Evolutionary conservation across 805 yeast species (phyloP).

Genomic region (Pichia scutulata): DNA sequence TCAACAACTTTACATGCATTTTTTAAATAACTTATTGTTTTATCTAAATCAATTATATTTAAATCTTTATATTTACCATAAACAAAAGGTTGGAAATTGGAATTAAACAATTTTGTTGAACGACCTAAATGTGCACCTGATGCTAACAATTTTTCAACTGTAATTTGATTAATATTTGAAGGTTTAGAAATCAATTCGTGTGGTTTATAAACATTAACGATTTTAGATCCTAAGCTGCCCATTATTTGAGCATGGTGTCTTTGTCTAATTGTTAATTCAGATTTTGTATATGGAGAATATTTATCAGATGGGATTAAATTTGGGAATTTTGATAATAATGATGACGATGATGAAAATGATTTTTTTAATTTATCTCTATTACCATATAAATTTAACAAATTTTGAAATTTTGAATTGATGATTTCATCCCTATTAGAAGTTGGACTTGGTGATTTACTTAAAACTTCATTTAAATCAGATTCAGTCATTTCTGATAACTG

Average conservation of each 20-base stretch:
- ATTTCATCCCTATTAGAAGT: slow-evolving; percentile 24
- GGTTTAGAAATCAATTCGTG: slow-evolving; percentile 60
- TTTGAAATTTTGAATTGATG: slow-evolving; percentile 20
- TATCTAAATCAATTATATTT: slow-evolving; percentile 83
- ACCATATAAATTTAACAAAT: slow-evolving; percentile 22
- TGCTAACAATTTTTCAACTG: slow-evolving; percentile 68
- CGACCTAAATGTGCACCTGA: slow-evolving; percentile 96
- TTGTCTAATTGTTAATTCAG: slow-evolving; percentile 72
- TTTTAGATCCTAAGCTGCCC: slow-evolving; percentile 55
- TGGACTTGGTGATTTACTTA: slow-evolving; percentile 22
- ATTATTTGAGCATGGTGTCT: slow-evolving; percentile 48
- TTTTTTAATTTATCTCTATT: slow-evolving; percentile 18
- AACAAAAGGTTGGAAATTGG: slow-evolving; percentile 76
- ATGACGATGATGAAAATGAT: slow-evolving; percentile 18
- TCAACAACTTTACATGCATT: slow-evolving; percentile 81
- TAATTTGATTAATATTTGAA: slow-evolving; percentile 43
- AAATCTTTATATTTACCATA: slow-evolving; percentile 88
- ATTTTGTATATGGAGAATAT: slow-evolving; percentile 61
- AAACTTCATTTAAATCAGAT: slow-evolving; percentile 21
- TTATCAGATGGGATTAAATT: slow-evolving; percentile 52
- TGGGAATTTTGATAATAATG: slow-evolving; percentile 40
- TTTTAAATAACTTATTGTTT: slow-evolving; percentile 66
- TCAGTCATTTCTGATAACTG: slow-evolving; percentile 18
- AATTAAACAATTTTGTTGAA: slow-evolving; percentile 68
- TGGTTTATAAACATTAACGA: slow-evolving; percentile 63